These are phyloP conservation scores for Pittosporum tobira DNA, from an alignment of 129 eudicot genomes.

Conservation along the genomic window DNA sequence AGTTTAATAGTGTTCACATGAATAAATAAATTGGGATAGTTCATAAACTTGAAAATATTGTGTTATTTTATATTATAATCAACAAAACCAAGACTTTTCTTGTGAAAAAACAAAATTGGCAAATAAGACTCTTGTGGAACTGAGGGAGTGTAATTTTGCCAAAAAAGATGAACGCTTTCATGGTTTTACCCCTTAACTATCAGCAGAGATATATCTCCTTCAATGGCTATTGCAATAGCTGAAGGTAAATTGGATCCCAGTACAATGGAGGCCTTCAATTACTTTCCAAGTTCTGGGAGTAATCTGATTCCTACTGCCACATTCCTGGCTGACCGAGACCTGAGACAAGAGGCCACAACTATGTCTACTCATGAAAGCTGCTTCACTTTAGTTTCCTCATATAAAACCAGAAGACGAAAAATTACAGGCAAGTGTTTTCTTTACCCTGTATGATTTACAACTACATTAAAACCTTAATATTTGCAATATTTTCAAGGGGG, in stretches of 20 bases:
- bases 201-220: conserved; percentile 48
- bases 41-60: no score
- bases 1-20: no score
- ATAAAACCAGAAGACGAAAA: conserved; percentile 28
- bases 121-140: no score
- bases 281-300: conserved; percentile 21
- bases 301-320: conserved; percentile 5
- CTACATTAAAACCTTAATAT: background rate
- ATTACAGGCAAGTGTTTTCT: conserved; percentile 27
- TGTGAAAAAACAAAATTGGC: no score
- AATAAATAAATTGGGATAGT: no score
- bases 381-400: conserved; percentile 40
- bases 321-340: conserved; percentile 7
- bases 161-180: background rate
- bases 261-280: conserved; percentile 51
- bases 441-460: conserved; percentile 1
- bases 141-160: no score
- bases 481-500: no score
- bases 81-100: no score
- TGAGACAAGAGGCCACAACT: conserved; percentile 8
- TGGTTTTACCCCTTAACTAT: conserved; percentile 36
- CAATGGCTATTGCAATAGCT: conserved; percentile 67
- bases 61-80: no score
- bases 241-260: conserved; percentile 62
- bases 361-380: conserved; percentile 30